Evolutionary conservation across 768 basidiomycete species (phyloP).

Genomic region (Sporobolomyces phaffii): DNA sequence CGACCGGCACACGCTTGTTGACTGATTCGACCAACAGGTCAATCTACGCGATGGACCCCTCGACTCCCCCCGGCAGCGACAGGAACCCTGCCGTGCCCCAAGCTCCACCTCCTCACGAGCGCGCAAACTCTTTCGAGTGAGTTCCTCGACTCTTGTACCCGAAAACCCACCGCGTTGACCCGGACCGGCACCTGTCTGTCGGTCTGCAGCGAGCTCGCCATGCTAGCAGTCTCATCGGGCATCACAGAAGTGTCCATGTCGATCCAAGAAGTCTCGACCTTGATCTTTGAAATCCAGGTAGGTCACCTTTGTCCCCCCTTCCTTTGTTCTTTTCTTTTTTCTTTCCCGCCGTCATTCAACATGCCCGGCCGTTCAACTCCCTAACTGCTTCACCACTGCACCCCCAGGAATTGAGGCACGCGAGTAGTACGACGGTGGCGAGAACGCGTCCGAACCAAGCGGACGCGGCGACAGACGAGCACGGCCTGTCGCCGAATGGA

Average conservation of each 20-base stretch:
- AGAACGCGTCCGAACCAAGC: too few relatives aligned
- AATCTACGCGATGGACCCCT: not conserved
- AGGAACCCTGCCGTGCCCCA: too few relatives aligned
- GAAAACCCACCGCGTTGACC: too few relatives aligned
- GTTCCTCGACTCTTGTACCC: too few relatives aligned
- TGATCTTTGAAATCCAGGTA: conserved; percentile 41
- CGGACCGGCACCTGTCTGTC: not conserved
- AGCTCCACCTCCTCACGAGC: too few relatives aligned
- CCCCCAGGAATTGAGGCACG: conserved; percentile 41
- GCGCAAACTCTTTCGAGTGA: not conserved
- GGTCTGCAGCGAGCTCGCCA: conserved; percentile 21
- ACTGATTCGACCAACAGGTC: not conserved
- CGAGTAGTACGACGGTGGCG: conserved; percentile 14
- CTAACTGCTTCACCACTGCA: too few relatives aligned
- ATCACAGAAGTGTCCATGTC: conserved; percentile 36
- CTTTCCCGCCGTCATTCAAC: too few relatives aligned
- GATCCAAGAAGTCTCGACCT: conserved; percentile 32
- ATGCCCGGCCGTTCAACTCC: too few relatives aligned
- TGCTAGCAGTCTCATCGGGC: conserved; percentile 29
- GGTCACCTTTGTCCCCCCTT: not conserved
- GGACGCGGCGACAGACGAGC: too few relatives aligned
- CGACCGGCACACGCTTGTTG: not conserved
- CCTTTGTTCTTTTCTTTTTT: too few relatives aligned
- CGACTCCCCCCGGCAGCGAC: too few relatives aligned
- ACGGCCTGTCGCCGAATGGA: too few relatives aligned